Evolutionary conservation across 2,329 filamentous ascomycete species (phyloP), one percentile per base, ranked within the genome.

Genomic region (Fusarium goolgardi): DNA sequence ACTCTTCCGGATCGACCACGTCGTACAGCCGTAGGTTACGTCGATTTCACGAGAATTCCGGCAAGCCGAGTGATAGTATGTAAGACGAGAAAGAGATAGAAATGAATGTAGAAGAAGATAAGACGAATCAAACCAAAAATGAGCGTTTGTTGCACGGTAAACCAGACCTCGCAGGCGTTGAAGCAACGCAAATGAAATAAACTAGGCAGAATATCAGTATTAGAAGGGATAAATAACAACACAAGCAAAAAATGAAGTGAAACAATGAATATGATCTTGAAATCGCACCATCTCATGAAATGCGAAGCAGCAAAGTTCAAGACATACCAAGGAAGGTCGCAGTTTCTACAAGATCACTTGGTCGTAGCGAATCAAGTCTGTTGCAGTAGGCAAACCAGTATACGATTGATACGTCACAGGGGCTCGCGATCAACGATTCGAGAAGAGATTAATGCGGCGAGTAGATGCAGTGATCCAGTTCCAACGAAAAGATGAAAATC

Each of bases 361-460:
- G 31, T 29, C 21, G 52, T 39, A 35, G 60, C 31, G 39, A 55
- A 39, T 45, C 32, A 29, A 44, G 40, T 29, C 34, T 40, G 13
- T 20, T 23, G 47, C 32, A 16, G 25, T 39, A 39, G 47, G 23
- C 23, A 29, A 40, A 29, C 47, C 40, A 27, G 40, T 57, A 46
- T 53, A 50, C 49, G 44, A 43, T 23, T 44, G 51, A 53, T 51
- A 64, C 54, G 56, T 55, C 58, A 69, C 53, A 56, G 49, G 50
- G 55, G 55, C 47, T 71, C 68, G 71, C 65, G 63, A 69, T 60
- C 44, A 73, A 66, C 57, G 60, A 71, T 71, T 63, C 54, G 71
- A 60, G 40, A 59, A 58, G 67, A 18, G 27, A 46, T 58, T 57
- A 54, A 64, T 53, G 56, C 55, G 56, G 54, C 47, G 37, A 62